These are phyloP conservation scores for Xylaria nigripes DNA, from an alignment of 495 filamentous ascomycete genomes.

Conservation along the genomic window DNA sequence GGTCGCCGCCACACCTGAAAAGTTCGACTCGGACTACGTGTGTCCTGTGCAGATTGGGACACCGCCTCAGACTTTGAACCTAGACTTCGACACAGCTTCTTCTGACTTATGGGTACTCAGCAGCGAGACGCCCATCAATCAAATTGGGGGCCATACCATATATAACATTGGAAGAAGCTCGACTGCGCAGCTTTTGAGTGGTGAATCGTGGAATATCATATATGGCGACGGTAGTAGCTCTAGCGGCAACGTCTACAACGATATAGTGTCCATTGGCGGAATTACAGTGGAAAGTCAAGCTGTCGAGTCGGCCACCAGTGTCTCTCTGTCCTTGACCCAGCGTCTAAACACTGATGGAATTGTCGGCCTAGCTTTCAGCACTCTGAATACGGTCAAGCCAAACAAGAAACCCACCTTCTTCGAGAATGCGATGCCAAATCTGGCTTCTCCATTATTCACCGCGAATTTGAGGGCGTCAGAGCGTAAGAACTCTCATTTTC, in stretches of 20 bases:
- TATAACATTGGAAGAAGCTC: slow-evolving; percentile 48
- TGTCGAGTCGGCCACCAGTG: slow-evolving; percentile 58
- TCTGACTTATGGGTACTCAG: slow-evolving; percentile 62
- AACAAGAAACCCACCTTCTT: slow-evolving; percentile 63
- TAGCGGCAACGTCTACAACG: slow-evolving; percentile 61
- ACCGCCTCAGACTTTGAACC: slow-evolving; percentile 57
- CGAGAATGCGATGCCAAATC: slow-evolving; percentile 53
- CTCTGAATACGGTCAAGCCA: slow-evolving; percentile 63
- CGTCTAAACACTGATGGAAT: slow-evolving; percentile 59
- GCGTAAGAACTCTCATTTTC: slow-evolving; percentile 20
- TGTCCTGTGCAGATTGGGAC: slow-evolving; percentile 61
- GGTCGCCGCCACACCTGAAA: slow-evolving; percentile 29
- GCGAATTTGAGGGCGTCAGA: slow-evolving; percentile 59
- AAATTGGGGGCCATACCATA: slow-evolving; percentile 44
- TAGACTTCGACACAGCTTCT: slow-evolving; percentile 73
- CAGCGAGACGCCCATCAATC: slow-evolving; percentile 34
- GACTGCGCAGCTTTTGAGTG: slow-evolving; percentile 42
- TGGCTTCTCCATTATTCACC: slow-evolving; percentile 62
- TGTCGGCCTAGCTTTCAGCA: slow-evolving; percentile 66
- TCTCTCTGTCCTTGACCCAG: slow-evolving; percentile 57
- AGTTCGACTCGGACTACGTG: slow-evolving; percentile 63
- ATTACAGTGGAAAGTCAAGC: slow-evolving; percentile 60
- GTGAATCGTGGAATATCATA: slow-evolving; percentile 56
- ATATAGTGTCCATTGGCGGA: slow-evolving; percentile 67
- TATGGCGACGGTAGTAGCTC: slow-evolving; percentile 71